Base-by-base conservation (phyloP, 2,329 filamentous ascomycete species). In the Monilinia vaccinii-corymbosi region DNA sequence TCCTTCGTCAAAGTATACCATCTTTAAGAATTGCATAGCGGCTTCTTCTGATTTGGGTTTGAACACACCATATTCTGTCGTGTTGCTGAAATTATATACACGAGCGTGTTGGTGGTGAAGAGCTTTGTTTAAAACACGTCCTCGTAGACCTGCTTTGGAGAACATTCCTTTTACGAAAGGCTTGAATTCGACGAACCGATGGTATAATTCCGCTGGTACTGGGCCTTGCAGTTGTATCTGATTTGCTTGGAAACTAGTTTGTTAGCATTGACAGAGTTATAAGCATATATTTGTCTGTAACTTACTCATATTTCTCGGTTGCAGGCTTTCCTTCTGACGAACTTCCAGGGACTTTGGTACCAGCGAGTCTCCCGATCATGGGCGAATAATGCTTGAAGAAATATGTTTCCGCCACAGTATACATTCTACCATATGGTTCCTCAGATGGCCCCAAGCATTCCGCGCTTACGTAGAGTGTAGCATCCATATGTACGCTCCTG, bases 161-260 rank as follows among this genome's bases (percentile, higher is more conserved):
- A 96, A 97, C 85, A 97, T 95, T 64, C 85, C 83, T 55, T 89
- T 89, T 58, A 97, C 88, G 69, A 96, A 90, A 31, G 92, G 91
- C 60, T 85, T 88, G 74, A 97, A 97, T 72, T 96, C 92, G 60
- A 97, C 92, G 70, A 88, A 97, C 66, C 91, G 88, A 72, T 97
- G 92, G 72, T 96, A 96, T 38, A 97, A 78, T 63, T 85, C 78
- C 2, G 83, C 77, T 0, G 93, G 92, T 0, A 94, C 87, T 0
- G 93, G 93, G 0, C 93, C 93, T 49, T 82, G 79, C 9, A 97
- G 80, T 72, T 97, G 93, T 69, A 97, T 85, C 72, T 97, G 88
- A 71, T 91, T 92, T 44, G 93, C 89, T 78, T 96, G 92, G 74
- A 97, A 97, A 73, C 89, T 92, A 68, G 18, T 5, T 42, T 49